Percentiles rank a stretch among this genome's conserved stretches.
phyloP scores from a whole-genome alignment of 495 filamentous ascomycete genomes.

The Lophiostoma macrostomum region DNA sequence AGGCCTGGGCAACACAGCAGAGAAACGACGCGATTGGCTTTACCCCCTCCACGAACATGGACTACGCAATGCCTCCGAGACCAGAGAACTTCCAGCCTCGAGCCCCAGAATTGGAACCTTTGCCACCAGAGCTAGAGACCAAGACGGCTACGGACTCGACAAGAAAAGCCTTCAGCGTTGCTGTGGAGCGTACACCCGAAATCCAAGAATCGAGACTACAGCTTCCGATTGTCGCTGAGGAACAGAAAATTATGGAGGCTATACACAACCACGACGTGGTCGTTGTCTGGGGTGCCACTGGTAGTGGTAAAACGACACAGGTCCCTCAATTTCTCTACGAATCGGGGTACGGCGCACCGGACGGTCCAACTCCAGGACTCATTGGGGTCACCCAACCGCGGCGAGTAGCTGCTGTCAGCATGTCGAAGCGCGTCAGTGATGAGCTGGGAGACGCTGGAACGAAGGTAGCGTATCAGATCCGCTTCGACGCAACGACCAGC shows the following conservation, averaged over 20 bases:
- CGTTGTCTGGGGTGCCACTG: slow-evolving; percentile 93
- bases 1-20: slow-evolving; percentile 84
- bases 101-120: slow-evolving; percentile 66
- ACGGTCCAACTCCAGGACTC: slow-evolving; percentile 78
- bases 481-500: slow-evolving; percentile 83
- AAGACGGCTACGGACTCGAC: slow-evolving; percentile 52
- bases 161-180: slow-evolving; percentile 73
- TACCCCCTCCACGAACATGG: slow-evolving; percentile 45
- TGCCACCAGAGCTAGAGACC: slow-evolving; percentile 69
- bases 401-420: slow-evolving; percentile 88
- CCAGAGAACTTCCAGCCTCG: slow-evolving; percentile 56
- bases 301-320: slow-evolving; percentile 96
- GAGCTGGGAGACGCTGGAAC: slow-evolving; percentile 66
- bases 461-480: slow-evolving; percentile 84
- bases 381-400: slow-evolving; percentile 94
- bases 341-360: slow-evolving; percentile 79
- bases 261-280: slow-evolving; percentile 83
- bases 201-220: slow-evolving; percentile 76
- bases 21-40: slow-evolving; percentile 72
- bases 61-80: slow-evolving; percentile 32
- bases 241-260: slow-evolving; percentile 98
- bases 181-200: slow-evolving; percentile 64
- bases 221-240: slow-evolving; percentile 87
- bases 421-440: slow-evolving; percentile 85
- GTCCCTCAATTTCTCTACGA: slow-evolving; percentile 95